phyloP scores from a whole-genome alignment of 139 green algal species.

The Chlorella sp. region DNA sequence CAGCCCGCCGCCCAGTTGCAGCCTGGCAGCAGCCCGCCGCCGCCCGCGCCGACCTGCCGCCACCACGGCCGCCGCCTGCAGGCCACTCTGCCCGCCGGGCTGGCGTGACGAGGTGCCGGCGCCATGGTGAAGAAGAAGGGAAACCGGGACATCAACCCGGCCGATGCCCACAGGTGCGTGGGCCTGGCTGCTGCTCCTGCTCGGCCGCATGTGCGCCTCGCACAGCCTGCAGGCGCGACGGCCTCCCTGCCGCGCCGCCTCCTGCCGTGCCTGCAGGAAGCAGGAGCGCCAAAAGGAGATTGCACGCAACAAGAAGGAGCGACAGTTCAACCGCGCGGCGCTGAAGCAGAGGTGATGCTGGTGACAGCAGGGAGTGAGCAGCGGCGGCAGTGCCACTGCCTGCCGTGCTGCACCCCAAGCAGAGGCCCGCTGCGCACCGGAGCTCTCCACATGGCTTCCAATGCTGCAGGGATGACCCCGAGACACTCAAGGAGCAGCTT shows the following conservation, averaged over 20 bases:
- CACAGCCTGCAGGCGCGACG: not conserved
- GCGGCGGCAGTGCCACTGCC: not conserved
- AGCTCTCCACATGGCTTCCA: not conserved
- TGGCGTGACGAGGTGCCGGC: not conserved
- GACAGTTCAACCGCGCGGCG: constrained; percentile 80
- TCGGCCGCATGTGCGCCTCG: not conserved
- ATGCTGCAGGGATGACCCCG: constrained; percentile 41
- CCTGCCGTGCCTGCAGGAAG: constrained; percentile 53
- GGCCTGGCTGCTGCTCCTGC: too few species aligned
- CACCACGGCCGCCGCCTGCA: not conserved
- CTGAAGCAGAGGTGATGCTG: constrained; percentile 26
- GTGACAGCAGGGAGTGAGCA: not conserved
- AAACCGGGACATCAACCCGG: constrained; percentile 55
- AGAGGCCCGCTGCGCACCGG: too few species aligned
- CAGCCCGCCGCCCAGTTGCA: not conserved
- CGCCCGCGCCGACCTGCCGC: not conserved
- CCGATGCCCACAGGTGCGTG: constrained; percentile 50
- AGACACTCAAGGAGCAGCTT: constrained; percentile 58
- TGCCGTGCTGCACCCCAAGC: not conserved
- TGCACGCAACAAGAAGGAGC: constrained; percentile 84
- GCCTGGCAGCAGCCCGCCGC: not conserved
- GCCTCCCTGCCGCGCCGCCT: not conserved
- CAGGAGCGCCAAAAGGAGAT: constrained; percentile 84
- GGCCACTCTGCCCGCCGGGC: not conserved
- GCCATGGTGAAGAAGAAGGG: constrained; percentile 66